Evolutionary conservation across 2,329 filamentous ascomycete genomes (phyloP), one percentile per base, ranked within the genome.

Genomic region (Alternaria ethzedia): DNA sequence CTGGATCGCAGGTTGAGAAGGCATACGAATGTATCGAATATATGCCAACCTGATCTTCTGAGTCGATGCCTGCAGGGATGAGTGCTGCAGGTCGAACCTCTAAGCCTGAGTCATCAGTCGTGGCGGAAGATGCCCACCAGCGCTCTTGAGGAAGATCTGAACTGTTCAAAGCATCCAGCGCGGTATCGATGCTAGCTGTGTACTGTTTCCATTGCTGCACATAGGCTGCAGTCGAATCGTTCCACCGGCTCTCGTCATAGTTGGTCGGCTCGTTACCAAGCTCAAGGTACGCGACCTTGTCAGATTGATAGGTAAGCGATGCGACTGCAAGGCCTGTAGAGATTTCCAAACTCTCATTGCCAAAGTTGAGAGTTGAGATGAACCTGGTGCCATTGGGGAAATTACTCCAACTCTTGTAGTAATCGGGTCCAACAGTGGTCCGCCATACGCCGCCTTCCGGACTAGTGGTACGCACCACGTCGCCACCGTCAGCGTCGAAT

Each of bases 121-220:
- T 66, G 10, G 63, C 63, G 8, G 63, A 66, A n/a, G 63, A 66
- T 17, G 63, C 63, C 63, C 63, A 66, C 63, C 60, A 66, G 41
- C 54, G 60, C 47, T 57, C 51, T 26, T 59, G 47, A 7, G 41
- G 51, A 0, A 63, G 59, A 28, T 15, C 46, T 20, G 56, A 57
- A 21, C 25, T 36, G 28, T 50, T 56, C 3, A 54, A 46, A 3
- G 55, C 51, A 17, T 66, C 45, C 17, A 66, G 21, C 2, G 61
- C 52, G 2, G 49, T 44, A 20, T 64, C 61, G 10, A 66, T 66
- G 4, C 49, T 62, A 9, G 30, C 56, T 2, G 63, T 61, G 26
- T 60, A 66, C 6, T 61, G 36, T 4, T 66, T 63, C 63, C 61
- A 64, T 25, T 66, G 44, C 50, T 51, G 23, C 20, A 66, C 61